Evolutionary conservation across 2,329 filamentous ascomycete genomes (phyloP).

Genomic region (Penicillium sp.): DNA sequence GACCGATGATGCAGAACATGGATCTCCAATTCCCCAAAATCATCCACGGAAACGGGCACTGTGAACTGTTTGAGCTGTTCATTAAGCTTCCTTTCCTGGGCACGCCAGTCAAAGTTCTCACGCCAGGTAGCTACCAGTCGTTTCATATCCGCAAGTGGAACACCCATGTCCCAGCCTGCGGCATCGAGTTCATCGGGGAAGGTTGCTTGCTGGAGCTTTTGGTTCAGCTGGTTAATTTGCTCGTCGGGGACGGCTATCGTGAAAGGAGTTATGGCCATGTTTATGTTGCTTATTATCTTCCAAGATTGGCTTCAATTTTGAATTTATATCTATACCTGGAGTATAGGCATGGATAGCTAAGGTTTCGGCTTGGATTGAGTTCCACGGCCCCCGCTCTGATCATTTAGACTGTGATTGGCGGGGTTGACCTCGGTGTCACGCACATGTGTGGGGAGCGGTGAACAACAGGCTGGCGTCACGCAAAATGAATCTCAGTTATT

Average conservation of each 20-base stretch:
- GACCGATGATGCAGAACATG: slow-evolving; percentile 66
- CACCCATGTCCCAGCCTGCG: slow-evolving; percentile 59
- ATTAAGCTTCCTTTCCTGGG: slow-evolving; percentile 61
- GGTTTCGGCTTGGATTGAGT: too few species aligned
- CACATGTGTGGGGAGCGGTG: too few species aligned
- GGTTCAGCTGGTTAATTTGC: slow-evolving; percentile 54
- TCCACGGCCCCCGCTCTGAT: too few species aligned
- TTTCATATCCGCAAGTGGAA: slow-evolving; percentile 57
- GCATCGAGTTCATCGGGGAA: slow-evolving; percentile 60
- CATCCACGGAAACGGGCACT: slow-evolving; percentile 55
- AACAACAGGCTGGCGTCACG: too few species aligned
- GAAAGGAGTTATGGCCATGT: slow-evolving; percentile 40
- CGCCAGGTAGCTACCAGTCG: slow-evolving; percentile 60
- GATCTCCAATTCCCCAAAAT: slow-evolving; percentile 60
- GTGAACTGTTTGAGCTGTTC: slow-evolving; percentile 58
- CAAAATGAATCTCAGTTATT: too few species aligned
- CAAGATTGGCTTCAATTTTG: neutral
- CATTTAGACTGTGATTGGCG: too few species aligned
- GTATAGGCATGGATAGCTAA: neutral
- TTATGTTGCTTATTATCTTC: neutral
- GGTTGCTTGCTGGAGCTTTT: slow-evolving; percentile 55
- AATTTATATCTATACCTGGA: neutral
- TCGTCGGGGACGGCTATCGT: slow-evolving; percentile 54
- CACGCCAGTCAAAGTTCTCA: slow-evolving; percentile 60
- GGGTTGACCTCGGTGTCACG: neutral